phyloP scores from a whole-genome alignment of 208 protist genomes.

The Perkinsela sp. region DNA sequence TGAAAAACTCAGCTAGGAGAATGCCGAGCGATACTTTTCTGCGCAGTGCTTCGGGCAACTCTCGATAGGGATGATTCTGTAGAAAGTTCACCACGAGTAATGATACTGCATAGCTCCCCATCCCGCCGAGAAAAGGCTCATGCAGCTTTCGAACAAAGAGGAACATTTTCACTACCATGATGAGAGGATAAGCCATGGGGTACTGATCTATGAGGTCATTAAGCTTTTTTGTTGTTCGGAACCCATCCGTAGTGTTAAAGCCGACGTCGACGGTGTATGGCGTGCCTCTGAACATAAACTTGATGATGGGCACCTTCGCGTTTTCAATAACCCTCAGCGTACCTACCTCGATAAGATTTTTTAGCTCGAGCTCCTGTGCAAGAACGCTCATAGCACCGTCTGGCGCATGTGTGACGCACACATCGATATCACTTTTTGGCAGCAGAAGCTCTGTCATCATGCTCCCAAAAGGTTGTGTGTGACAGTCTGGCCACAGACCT shows the following conservation, averaged over 20 bases:
- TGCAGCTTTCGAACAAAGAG: slow-evolving; percentile 60
- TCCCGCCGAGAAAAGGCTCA: slow-evolving; percentile 65
- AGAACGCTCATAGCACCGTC: slow-evolving; percentile 18
- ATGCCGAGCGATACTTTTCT: slow-evolving; percentile 36
- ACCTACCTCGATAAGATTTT: slow-evolving; percentile 18
- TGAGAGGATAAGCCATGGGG: slow-evolving; percentile 38
- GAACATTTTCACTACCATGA: slow-evolving; percentile 63
- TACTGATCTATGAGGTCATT: slow-evolving; percentile 19
- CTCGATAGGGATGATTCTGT: slow-evolving; percentile 53
- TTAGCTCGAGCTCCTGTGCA: slow-evolving; percentile 20
- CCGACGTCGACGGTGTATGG: slow-evolving; percentile 60
- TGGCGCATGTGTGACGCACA: slow-evolving; percentile 28
- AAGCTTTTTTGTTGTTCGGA: slow-evolving; percentile 33
- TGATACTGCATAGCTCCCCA: slow-evolving; percentile 57
- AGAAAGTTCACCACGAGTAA: slow-evolving; percentile 66
- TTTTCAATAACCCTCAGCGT: slow-evolving; percentile 60
- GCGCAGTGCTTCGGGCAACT: slow-evolving; percentile 12
- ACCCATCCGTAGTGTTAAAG: slow-evolving; percentile 44
- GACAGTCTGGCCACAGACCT: slow-evolving; percentile 33
- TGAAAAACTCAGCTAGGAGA: slow-evolving; percentile 71
- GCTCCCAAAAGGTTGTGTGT: slow-evolving; percentile 47
- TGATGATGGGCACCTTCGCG: slow-evolving; percentile 70
- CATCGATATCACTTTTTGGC: slow-evolving; percentile 44
- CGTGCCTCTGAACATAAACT: slow-evolving; percentile 38
- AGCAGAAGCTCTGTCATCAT: slow-evolving; percentile 48